phyloP scores from a whole-genome alignment of 2,329 filamentous ascomycete genomes.

The Colletotrichum theobromicola region DNA sequence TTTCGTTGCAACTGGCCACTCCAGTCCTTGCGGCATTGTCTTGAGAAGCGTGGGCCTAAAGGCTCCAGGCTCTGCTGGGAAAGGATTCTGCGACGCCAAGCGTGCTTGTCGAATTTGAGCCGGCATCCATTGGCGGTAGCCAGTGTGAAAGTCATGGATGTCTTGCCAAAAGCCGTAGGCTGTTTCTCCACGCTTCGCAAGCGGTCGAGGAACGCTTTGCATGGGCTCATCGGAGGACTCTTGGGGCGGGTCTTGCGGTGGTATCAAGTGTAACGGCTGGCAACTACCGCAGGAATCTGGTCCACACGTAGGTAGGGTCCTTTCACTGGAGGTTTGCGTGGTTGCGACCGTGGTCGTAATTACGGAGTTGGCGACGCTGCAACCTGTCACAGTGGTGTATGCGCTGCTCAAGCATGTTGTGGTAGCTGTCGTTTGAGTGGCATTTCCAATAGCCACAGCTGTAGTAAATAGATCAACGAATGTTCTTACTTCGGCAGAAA shows the following conservation, averaged over 20 bases:
- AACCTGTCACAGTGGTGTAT: slow-evolving; percentile 7
- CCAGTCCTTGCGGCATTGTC: neutral
- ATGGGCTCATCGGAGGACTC: neutral
- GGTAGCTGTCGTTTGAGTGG: neutral
- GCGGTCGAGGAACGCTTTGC: neutral
- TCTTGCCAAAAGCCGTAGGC: neutral
- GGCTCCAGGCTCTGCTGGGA: neutral
- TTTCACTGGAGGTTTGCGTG: neutral
- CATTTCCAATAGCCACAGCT: neutral
- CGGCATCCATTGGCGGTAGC: neutral
- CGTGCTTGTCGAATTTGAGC: neutral
- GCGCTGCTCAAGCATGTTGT: neutral
- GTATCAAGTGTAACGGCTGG: neutral
- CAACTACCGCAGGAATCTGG: neutral
- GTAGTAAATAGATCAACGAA: neutral
- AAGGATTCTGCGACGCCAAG: neutral
- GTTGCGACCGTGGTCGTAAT: neutral
- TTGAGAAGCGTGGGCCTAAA: neutral
- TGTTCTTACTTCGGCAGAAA: neutral
- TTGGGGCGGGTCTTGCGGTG: neutral
- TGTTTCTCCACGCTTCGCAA: neutral
- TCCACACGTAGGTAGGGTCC: neutral
- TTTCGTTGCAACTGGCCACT: neutral
- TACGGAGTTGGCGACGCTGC: slow-evolving; percentile 1
- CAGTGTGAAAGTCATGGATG: neutral